Base-by-base conservation (phyloP, 306 rosid species). In the Nissolia schottii region DNA sequence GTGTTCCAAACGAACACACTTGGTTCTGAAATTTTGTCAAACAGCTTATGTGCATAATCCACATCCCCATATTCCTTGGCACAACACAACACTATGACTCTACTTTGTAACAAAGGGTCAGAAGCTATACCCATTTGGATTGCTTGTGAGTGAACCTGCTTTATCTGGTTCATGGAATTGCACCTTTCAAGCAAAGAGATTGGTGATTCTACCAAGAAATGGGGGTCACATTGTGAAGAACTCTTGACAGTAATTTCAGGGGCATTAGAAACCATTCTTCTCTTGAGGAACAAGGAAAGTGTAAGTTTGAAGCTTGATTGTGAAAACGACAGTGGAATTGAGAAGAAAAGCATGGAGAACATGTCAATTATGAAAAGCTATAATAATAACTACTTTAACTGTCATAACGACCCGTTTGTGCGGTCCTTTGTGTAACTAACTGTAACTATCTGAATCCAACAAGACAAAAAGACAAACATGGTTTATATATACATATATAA, bases 101-200 rank as follows among this genome's bases (percentile, higher is more conserved):
- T 79, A 57, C 68, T 79, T 73, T 46, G 91, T 19, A 83, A 72
- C 22, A 75, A 11, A 0, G 83, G 86, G 34, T 80, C 46, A 6
- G 89, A 77, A 59, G 56, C 31, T 37, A 84, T 32, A 56, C 94
- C 97, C 69, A 62, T 50, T 83, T 71, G 80, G 74, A 87, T 73
- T 45, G 86, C 43, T 25, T 79, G 89, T 15, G 92, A 90, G 71
- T 87, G 91, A 53, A 87, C 80, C 85, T 91, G 92, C 83, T 82
- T 88, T 56, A 93, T 75, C 10, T 85, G 90, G 27, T 85, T 73
- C 88, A 85, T 85, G 77, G 91, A 86, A 24, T 82, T 79, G 84
- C 92, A 89, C 43, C 51, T 75, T 56, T 83, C 78, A 46, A 91
- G 67, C 59, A 87, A 71, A 60, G 59, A 43, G 56, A 79, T 46